phyloP scores from a whole-genome alignment of 1,139 yeast species.

The Suhomyces atakaporum region DNA sequence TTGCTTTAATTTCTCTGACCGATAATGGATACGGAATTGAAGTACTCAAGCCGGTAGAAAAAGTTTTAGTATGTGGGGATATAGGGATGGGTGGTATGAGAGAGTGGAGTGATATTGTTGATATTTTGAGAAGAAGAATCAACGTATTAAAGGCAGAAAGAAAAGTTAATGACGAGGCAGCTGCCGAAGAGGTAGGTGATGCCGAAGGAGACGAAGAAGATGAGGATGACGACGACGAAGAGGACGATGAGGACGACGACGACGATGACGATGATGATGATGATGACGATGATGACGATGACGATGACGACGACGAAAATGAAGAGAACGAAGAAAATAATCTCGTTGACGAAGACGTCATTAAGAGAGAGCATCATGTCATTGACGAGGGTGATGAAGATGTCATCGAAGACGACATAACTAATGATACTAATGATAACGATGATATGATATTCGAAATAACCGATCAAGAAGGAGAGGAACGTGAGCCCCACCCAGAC shows the following conservation, averaged over 20 bases:
- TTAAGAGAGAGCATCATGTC: conserved; percentile 9
- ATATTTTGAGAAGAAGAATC: conserved; percentile 61
- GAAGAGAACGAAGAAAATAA: conserved; percentile 33
- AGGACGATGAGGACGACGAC: conserved; percentile 35
- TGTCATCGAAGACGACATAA: conserved; percentile 5
- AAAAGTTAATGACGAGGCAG: conserved; percentile 22
- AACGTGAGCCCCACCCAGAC: conserved; percentile 1
- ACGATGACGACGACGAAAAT: conserved; percentile 34
- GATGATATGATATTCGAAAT: conserved; percentile 43
- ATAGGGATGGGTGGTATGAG: conserved; percentile 98
- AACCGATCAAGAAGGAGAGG: conserved; percentile 20
- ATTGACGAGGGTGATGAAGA: conserved; percentile 15
- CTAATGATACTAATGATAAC: conserved; percentile 19
- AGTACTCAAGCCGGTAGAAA: conserved; percentile 88
- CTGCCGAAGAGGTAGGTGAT: conserved; percentile 29
- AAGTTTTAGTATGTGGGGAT: conserved; percentile 92
- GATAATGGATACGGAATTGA: conserved; percentile 60
- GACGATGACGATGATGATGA: conserved; percentile 42
- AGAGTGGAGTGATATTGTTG: conserved; percentile 93
- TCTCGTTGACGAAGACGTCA: conserved; percentile 15
- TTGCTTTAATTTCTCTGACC: conserved; percentile 50
- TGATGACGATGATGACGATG: conserved; percentile 39
- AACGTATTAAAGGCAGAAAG: conserved; percentile 35
- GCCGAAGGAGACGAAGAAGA: conserved; percentile 25
- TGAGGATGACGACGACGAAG: conserved; percentile 34